Evolutionary conservation across 495 filamentous ascomycete genomes (phyloP), one percentile per base, ranked within the genome.

Genomic region (Neohortaea acidophila): DNA sequence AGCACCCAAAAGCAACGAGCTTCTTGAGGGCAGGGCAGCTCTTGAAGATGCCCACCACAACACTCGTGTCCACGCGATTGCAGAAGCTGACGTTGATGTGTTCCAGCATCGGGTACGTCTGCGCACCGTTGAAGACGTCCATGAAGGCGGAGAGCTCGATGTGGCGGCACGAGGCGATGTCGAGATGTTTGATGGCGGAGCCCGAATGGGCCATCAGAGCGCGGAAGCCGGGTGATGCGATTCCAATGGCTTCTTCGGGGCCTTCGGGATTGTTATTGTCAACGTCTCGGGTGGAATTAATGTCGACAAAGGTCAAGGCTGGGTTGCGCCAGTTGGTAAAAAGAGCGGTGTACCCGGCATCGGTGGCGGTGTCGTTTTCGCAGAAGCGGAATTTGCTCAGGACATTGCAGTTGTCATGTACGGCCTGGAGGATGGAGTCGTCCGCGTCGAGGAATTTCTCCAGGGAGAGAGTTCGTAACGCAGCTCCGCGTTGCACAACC

Each of bases 121-220:
- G 68, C 15, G 60, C 63, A 15, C 52, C 45, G 2, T 65, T 62
- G 50, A 93, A 94, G 7, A 77, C 75, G 12, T 72, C 63, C 38
- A 78, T 70, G 39, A 87, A 82, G 0, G 78, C 72, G 14, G 66
- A 62, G 32, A 62, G 59, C 5, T 67, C 66, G 35, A 94, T 81
- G 51, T 89, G 76, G 17, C 84, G 74, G 52, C 84, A 92, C 6
- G 75, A 83, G 11, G 76, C 62, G 20, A 93, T 64, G 47, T 87
- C 76, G 14, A 94, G 59, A 13, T 65, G 59, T 40, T 67, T 57
- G 1, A 94, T 58, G 8, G 49, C 57, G 6, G 52, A 45, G 25
- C 80, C 79, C 0, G 84, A 92, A 51, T 93, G 85, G n/a, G 59
- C 59, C 81, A 94, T 92, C 36, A 93, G 56, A 1, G 83, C 77